Conservation (phyloP, 345 rosid species). For the Kernera saxatilis region DNA sequence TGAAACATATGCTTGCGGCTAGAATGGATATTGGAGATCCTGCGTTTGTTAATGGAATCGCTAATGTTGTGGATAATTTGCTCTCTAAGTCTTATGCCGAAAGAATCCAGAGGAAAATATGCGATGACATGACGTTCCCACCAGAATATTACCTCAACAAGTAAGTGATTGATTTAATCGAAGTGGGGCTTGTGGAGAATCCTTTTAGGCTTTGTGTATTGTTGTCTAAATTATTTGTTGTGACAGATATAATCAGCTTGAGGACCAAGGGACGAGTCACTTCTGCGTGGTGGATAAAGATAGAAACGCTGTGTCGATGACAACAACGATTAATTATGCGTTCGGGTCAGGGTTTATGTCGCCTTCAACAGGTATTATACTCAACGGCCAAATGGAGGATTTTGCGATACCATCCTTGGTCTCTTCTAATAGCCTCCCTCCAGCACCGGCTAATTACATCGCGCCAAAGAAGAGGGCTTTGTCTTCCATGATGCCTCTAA, state of each 20-base stretch:
- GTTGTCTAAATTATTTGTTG: neutral
- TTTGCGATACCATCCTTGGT: slow-evolving; percentile 61
- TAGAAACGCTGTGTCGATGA: slow-evolving; percentile 79
- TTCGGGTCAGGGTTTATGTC: slow-evolving; percentile 80
- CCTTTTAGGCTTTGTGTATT: neutral
- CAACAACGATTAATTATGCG: slow-evolving; percentile 56
- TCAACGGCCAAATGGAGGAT: slow-evolving; percentile 83
- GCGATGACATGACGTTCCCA: slow-evolving; percentile 70
- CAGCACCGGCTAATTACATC: slow-evolving; percentile 72
- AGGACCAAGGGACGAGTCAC: slow-evolving; percentile 85
- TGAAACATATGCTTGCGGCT: slow-evolving; percentile 81
- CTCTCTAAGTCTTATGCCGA: slow-evolving; percentile 58
- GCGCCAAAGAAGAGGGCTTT: slow-evolving; percentile 68
- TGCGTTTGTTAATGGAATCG: slow-evolving; percentile 38
- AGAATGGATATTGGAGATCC: slow-evolving; percentile 89
- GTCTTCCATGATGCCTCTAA: slow-evolving; percentile 81
- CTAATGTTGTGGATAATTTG: slow-evolving; percentile 40
- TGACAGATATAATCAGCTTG: slow-evolving; percentile 72
- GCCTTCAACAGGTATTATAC: slow-evolving; percentile 64
- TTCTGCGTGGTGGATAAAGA: slow-evolving; percentile 73
- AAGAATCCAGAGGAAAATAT: slow-evolving; percentile 43
- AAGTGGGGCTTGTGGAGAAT: neutral
- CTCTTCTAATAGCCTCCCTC: slow-evolving; percentile 60
- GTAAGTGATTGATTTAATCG: slow-evolving; percentile 22
- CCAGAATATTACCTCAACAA: slow-evolving; percentile 62